These are phyloP conservation scores for Pseudogymnoascus sp. DNA, from an alignment of 2,329 filamentous ascomycete genomes.

Conservation along the genomic window DNA sequence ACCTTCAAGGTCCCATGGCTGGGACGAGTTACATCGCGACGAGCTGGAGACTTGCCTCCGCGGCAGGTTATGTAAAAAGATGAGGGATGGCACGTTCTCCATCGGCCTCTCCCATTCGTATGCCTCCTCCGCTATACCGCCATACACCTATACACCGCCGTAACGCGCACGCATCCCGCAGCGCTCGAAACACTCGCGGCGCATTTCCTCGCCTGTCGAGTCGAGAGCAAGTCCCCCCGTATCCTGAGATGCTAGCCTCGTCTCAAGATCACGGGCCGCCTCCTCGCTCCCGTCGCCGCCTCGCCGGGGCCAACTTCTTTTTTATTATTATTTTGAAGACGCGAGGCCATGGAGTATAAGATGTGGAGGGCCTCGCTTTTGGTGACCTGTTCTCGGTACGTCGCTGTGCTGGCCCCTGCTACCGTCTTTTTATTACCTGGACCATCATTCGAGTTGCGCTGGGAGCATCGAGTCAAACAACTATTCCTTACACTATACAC, in stretches of 20 bases:
- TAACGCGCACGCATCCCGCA: slow-evolving; percentile 2
- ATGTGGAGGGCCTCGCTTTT: not conserved
- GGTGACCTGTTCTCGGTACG: not conserved
- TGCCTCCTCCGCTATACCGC: not conserved
- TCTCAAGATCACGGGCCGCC: slow-evolving; percentile 5
- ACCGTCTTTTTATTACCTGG: not conserved
- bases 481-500: not conserved
- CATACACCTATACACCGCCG: not conserved
- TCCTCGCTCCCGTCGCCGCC: slow-evolving; percentile 6
- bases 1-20: not conserved
- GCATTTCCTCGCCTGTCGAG: not conserved
- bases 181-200: slow-evolving; percentile 5
- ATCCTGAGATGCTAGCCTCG: slow-evolving; percentile 7
- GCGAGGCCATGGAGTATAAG: not conserved
- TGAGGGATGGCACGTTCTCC: not conserved
- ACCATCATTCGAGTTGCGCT: slow-evolving; percentile 5
- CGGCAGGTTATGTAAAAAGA: not conserved
- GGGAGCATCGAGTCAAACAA: not conserved
- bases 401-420: not conserved
- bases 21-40: not conserved
- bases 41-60: not conserved
- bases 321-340: not conserved
- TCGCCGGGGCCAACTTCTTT: not conserved
- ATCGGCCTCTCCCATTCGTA: not conserved
- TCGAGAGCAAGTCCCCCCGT: slow-evolving; percentile 1